These are phyloP conservation scores for Udeniomyces megalosporus DNA, from an alignment of 768 basidiomycete species.

Conservation along the genomic window DNA sequence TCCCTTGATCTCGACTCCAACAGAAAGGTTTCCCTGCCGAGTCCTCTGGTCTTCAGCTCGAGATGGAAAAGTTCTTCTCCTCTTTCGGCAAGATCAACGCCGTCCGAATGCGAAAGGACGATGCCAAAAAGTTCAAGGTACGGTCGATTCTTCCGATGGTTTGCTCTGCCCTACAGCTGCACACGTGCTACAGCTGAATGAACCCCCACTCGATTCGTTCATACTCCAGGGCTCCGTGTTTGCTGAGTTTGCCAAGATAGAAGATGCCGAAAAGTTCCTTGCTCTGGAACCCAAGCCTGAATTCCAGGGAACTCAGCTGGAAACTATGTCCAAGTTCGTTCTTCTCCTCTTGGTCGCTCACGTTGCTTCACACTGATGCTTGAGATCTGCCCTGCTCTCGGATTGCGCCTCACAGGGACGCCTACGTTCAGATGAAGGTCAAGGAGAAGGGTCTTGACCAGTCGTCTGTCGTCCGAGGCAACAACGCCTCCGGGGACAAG, in stretches of 20 bases:
- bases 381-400: neutral
- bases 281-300: conserved; percentile 63
- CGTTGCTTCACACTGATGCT: neutral
- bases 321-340: conserved; percentile 74
- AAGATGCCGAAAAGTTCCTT: conserved; percentile 56
- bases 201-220: too few relatives aligned
- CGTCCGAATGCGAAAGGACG: conserved; percentile 69
- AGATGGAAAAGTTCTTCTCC: conserved; percentile 64
- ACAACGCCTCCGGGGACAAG: neutral
- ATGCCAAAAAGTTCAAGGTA: conserved; percentile 57
- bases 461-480: conserved; percentile 18
- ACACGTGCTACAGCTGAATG: too few relatives aligned
- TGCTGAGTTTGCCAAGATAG: conserved; percentile 62
- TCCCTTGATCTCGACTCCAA: neutral
- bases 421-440: conserved; percentile 89
- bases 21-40: conserved; percentile 51
- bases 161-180: neutral
- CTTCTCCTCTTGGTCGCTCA: neutral
- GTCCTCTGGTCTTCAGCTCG: conserved; percentile 42
- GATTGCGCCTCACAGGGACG: conserved; percentile 38
- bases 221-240: conserved; percentile 94
- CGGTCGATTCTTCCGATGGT: conserved; percentile 15
- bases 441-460: conserved; percentile 66
- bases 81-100: conserved; percentile 62
- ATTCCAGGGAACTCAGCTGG: conserved; percentile 49